These are phyloP conservation scores for Wallacemonas sp. DNA, from an alignment of 208 protist species.

Conservation along the genomic window DNA sequence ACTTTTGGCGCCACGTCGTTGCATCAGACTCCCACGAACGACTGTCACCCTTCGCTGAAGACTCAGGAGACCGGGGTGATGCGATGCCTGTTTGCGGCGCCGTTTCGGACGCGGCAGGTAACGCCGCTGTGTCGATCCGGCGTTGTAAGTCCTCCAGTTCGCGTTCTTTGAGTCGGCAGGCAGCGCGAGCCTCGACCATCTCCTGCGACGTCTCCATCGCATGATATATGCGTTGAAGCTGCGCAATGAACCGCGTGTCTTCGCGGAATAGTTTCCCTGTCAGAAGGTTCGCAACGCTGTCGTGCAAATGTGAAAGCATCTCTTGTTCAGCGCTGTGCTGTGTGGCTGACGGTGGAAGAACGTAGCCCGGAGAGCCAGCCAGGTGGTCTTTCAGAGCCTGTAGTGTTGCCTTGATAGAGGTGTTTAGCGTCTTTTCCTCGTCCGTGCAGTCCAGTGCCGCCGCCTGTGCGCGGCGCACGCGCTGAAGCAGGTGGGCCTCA, in stretches of 20 bases:
- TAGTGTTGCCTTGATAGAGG: conserved; percentile 56
- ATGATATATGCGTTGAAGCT: conserved; percentile 66
- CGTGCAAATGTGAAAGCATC: conserved; percentile 54
- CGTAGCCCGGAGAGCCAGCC: conserved; percentile 56
- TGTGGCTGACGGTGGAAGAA: conserved; percentile 65
- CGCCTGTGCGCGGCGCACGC: conserved; percentile 60
- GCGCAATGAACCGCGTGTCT: conserved; percentile 64
- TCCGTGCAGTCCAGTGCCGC: conserved; percentile 45
- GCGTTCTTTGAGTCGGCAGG: conserved; percentile 22
- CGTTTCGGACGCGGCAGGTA: conserved; percentile 10
- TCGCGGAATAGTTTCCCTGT: conserved; percentile 71
- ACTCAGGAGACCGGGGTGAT: neutral
- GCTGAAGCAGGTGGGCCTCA: conserved; percentile 73
- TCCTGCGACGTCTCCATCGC: conserved; percentile 55
- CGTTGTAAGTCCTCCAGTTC: conserved; percentile 37
- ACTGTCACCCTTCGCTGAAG: neutral
- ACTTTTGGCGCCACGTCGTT: conserved; percentile 76
- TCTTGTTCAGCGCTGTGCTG: conserved; percentile 52
- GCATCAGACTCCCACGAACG: conserved; percentile 65
- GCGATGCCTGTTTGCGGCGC: neutral
- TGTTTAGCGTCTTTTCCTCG: conserved; percentile 34
- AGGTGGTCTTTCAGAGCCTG: conserved; percentile 64
- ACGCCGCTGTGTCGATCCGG: conserved; percentile 42
- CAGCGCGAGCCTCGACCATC: conserved; percentile 32
- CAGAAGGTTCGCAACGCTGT: conserved; percentile 32